Conservation (phyloP, 1,284 basidiomycete species). For the Macrocybe sp. region DNA sequence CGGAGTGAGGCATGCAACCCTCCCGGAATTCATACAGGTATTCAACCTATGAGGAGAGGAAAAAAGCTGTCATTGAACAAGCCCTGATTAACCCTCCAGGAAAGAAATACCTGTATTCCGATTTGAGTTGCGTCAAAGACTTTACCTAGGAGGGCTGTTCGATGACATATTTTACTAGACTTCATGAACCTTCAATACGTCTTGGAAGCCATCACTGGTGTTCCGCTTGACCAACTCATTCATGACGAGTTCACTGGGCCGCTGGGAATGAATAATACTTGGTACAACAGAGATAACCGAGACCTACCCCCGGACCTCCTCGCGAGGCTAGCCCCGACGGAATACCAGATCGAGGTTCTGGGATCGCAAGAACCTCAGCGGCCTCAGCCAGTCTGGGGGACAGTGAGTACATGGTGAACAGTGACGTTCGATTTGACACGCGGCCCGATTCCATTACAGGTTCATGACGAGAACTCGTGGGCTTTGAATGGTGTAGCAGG, state of each 20-base stretch:
- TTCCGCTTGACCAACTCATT: slow-evolving; percentile 19
- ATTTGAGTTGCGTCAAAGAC: slow-evolving; percentile 14
- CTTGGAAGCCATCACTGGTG: slow-evolving; percentile 17
- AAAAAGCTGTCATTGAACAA: slow-evolving; percentile 16
- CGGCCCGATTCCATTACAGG: slow-evolving; percentile 7
- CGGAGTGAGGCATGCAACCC: neutral
- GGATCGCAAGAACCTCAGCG: slow-evolving; percentile 19
- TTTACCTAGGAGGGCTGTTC: neutral
- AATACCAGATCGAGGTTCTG: slow-evolving; percentile 18
- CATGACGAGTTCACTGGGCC: slow-evolving; percentile 18
- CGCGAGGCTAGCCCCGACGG: slow-evolving; percentile 16
- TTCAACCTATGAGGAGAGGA: slow-evolving; percentile 16
- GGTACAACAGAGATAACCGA: slow-evolving; percentile 18
- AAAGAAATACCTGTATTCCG: slow-evolving; percentile 20
- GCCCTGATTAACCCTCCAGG: slow-evolving; percentile 18
- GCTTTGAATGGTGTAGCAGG: slow-evolving; percentile 21
- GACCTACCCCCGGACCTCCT: slow-evolving; percentile 4
- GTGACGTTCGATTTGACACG: neutral
- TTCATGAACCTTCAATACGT: slow-evolving; percentile 22
- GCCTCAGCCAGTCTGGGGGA: slow-evolving; percentile 22
- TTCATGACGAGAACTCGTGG: slow-evolving; percentile 25
- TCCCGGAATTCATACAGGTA: slow-evolving; percentile 15
- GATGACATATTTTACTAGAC: slow-evolving; percentile 8
- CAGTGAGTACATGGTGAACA: slow-evolving; percentile 9
- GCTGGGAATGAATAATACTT: slow-evolving; percentile 21